These are phyloP conservation scores for Termitomyces bulborhizus DNA, from an alignment of 768 basidiomycete genomes.

Conservation along the genomic window DNA sequence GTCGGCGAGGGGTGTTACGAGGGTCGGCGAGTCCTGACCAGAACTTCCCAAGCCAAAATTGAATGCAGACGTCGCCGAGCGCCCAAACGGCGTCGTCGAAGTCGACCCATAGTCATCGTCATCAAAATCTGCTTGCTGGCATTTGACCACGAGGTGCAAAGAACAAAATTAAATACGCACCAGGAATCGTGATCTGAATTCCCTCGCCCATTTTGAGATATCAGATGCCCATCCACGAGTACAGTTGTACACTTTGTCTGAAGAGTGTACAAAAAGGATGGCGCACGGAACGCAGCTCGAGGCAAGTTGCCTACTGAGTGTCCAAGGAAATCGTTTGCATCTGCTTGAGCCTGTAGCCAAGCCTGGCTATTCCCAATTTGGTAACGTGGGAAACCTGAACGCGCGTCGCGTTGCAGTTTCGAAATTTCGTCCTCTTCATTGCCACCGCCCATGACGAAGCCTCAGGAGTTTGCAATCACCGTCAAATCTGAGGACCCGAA, in stretches of 20 bases:
- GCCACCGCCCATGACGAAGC: constrained; percentile 43
- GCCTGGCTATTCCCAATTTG: constrained; percentile 1
- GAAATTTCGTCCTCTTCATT: constrained; percentile 6
- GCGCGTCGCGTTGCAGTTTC: constrained; percentile 45
- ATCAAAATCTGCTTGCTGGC: constrained; percentile 49
- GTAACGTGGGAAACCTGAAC: constrained; percentile 32
- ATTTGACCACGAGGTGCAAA: constrained; percentile 5
- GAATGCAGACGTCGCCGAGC: constrained; percentile 37
- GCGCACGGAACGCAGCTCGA: constrained; percentile 1
- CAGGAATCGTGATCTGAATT: constrained; percentile 64
- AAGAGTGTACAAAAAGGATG: constrained; percentile 9
- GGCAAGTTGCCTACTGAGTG: background rate
- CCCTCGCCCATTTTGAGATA: constrained; percentile 33
- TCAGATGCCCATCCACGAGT: constrained; percentile 15
- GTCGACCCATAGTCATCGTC: constrained; percentile 62
- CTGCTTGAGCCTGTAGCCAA: constrained; percentile 9
- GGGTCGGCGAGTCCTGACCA: constrained; percentile 63
- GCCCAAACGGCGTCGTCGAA: constrained; percentile 65
- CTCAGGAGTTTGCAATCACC: constrained; percentile 51
- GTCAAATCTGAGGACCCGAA: constrained; percentile 73
- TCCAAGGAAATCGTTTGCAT: constrained; percentile 9
- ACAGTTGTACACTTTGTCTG: constrained; percentile 8
- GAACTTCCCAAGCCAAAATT: constrained; percentile 39
- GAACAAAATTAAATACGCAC: constrained; percentile 24
- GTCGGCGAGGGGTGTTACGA: constrained; percentile 46